A percentile compares a stretch with the other conserved stretches of the same genome.
phyloP scores from a whole-genome alignment of 164 flowering plant genomes.

The Paratinospora sagittata region DNA sequence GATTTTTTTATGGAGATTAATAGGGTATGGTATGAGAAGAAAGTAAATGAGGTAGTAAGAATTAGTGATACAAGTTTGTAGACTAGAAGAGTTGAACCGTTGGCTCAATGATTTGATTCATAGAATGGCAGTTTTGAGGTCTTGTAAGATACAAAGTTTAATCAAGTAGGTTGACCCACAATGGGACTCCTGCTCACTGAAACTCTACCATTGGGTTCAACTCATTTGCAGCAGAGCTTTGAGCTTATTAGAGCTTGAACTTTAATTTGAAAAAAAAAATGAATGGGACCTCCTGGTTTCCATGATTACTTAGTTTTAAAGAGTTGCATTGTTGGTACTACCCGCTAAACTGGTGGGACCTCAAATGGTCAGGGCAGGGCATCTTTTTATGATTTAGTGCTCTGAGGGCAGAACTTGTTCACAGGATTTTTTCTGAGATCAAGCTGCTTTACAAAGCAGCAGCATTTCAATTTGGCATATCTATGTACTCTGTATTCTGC shows the following conservation, averaged over 20 bases:
- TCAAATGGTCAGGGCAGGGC: not conserved
- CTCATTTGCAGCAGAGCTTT: not conserved
- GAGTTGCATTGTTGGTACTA: not conserved
- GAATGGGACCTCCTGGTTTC: not conserved
- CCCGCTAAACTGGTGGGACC: too few relatives aligned
- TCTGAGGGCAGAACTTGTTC: not conserved
- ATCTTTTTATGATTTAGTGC: not conserved
- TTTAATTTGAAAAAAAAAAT: not conserved
- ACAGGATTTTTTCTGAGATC: too few relatives aligned
- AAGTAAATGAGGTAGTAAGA: too few relatives aligned
- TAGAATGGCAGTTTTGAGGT: too few relatives aligned
- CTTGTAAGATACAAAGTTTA: not conserved
- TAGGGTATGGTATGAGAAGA: too few relatives aligned
- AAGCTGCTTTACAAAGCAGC: too few relatives aligned
- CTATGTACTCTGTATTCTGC: too few relatives aligned
- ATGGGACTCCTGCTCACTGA: not conserved
- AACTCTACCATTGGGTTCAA: not conserved
- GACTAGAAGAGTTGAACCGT: too few relatives aligned
- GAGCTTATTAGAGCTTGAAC: not conserved
- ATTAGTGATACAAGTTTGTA: too few relatives aligned
- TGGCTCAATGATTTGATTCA: too few relatives aligned
- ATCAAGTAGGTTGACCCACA: not conserved
- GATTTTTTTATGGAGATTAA: too few relatives aligned
- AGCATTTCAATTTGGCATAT: too few relatives aligned
- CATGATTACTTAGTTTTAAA: not conserved